Evolutionary conservation across 331 rosid species (phyloP).

Genomic region (Spiraea crenata): DNA sequence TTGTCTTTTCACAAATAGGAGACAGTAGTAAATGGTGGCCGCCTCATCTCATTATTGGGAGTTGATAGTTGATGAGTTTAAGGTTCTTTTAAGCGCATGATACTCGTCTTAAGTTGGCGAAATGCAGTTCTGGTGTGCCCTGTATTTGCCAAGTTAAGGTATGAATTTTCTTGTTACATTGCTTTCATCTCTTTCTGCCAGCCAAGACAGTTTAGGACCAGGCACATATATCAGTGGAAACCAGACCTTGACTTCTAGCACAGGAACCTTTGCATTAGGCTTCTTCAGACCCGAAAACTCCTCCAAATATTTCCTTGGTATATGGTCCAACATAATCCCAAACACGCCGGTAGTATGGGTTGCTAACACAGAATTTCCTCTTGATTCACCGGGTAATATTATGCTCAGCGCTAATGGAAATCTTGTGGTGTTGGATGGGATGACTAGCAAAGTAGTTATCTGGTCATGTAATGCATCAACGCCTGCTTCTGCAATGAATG

Average conservation of each 20-base stretch:
- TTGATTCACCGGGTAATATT: not conserved
- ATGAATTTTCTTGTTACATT: not conserved
- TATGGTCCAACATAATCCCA: conserved; percentile 2
- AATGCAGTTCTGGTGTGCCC: too few relatives aligned
- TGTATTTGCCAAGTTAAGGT: not conserved
- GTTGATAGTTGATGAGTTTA: too few relatives aligned
- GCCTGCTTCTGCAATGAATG: not conserved
- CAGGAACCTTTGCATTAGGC: conserved; percentile 43
- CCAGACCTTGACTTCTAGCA: conserved; percentile 38
- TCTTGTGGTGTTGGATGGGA: not conserved
- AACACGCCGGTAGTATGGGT: not conserved
- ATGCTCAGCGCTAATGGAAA: not conserved
- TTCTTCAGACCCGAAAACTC: conserved; percentile 52
- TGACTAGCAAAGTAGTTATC: not conserved
- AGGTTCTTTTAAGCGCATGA: too few relatives aligned
- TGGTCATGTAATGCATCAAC: conserved; percentile 8
- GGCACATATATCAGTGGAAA: conserved; percentile 18
- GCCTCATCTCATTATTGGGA: too few relatives aligned
- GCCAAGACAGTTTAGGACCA: not conserved
- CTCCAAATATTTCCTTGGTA: conserved; percentile 43
- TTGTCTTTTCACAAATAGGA: too few relatives aligned
- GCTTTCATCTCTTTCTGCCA: not conserved
- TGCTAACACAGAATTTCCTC: conserved; percentile 6
- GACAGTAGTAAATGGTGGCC: too few relatives aligned
- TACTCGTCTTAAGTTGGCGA: too few relatives aligned